Base-by-base conservation (phyloP, 805 yeast genomes). In the Naumovozyma dairenensis region DNA sequence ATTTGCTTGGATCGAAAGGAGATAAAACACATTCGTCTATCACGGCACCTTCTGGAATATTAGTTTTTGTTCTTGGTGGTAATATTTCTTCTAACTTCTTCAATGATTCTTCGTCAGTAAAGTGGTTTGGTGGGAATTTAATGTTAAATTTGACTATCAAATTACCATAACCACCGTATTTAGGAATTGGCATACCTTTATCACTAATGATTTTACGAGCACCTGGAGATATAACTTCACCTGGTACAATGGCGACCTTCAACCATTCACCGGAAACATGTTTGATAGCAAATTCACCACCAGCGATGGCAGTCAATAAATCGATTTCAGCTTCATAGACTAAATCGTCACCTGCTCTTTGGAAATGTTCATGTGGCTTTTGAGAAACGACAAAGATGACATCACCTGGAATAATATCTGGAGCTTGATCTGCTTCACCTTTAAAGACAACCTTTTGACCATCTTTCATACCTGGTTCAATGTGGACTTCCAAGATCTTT, bases 361-460 rank as follows among this genome's bases (percentile, higher is more conserved):
- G 73, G 69, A 85, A 92, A 38, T 67, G 58, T 29, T 71, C 74
- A 61, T 92, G 93, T 43, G 85, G 83, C 68, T 80, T 84, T 69
- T 89, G 95, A 43, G 83, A 89, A 45, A 92, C 74, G 25, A 86
- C 81, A 46, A 92, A 86, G 40, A 92, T 71, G 44, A 92, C 97
- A 61, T 92, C 98, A 60, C 99, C 99, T 20, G 98, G 94, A 40
- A 86, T 76, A 38, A 84, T 72, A 59, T 81, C 86, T 41, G 97
- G 97, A 45, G 81, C 92, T 64, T 89, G 96, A 64, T 92, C 98
- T 54, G 96, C 96, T 67, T 89, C 96, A 46, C 96, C 97, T 49
- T 76, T 70, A 68, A 89, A 92, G 5, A 77, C 83, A 49, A 92
- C 73, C 64, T 77, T 77, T 67, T 89, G 94, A 39, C 96, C 96